Evolutionary conservation across 192 early-diverging fungal species (phyloP), one percentile per base, ranked within the genome.

Genomic region (Chytriomyces sp.): DNA sequence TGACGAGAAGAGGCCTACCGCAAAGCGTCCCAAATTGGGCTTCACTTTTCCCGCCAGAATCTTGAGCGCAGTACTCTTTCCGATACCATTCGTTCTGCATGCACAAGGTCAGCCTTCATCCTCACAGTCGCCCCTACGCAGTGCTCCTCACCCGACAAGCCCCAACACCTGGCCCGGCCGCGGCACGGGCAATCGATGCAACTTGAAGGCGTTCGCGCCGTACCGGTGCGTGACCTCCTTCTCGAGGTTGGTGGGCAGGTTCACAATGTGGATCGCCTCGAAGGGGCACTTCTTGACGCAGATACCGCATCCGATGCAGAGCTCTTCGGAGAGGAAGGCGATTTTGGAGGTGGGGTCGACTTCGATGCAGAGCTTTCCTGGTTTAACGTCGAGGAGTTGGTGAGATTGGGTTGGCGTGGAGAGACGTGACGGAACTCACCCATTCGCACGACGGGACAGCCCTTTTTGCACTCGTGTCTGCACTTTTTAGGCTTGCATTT

Each of bases 401-500:
- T 39, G 70, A 37, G 57, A 7, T 3, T 62, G 12, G 54, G 52
- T 59, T 39, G 12, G 17, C 14, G 26, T 22, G 22, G 62, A 19
- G 17, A 49, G 44, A 49, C 44, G 44, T 49, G 44, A 22, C 44
- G 14, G 14, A 49, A 70, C 89, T 88, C 87, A 93, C 95, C 96
- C 94, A 98, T 96, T 62, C 92, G 82, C 60, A 95, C 94, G 28
- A 98, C 96, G 10, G 96, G 96, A 73, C 96, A 98, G 22, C 90
- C 88, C 73, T 91, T 91, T 82, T 98, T 98, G 88, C 96, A 98
- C 81, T 98, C 96, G 77, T 96, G 96, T 79, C 93, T 85, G 77
- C 96, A 98, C 79, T 98, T 96, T 84, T 98, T 98, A 22, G 96
- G 96, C 84, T 96, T 96, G 84, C 96, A 98, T 84, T 94, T 97